Base-by-base conservation (phyloP, 2,329 filamentous ascomycete species). In the Clarireedia paspali region DNA sequence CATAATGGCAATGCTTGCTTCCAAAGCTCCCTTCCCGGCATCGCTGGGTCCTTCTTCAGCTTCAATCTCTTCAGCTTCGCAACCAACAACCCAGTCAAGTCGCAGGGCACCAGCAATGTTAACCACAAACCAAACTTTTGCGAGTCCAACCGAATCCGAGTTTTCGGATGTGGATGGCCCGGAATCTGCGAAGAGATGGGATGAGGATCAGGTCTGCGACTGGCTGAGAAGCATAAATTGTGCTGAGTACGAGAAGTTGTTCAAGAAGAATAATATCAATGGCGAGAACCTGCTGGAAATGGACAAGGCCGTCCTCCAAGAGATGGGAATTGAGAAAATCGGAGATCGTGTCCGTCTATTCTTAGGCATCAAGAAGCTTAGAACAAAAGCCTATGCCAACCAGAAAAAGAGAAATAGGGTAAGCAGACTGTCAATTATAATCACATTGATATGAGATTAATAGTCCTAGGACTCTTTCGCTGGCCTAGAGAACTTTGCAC, bases 261-360 rank as follows among this genome's bases (percentile, higher is more conserved):
- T 96, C 73, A 74, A 88, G 73, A 85, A 85, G 69, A 96, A 99
- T 71, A 89, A 97, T 72, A 96, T 99, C 76, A 99, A 94, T 69
- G 94, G 94, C 66, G 91, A 96, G 74, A 96, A 95, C 69, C 77
- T 99, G 46, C 80, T 99, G 64, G 94, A 99, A 73, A 92, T 96
- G 79, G 94, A 99, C 72, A 95, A 96, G 76, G 87, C 91, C 55
- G 90, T 95, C 42, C 79, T 99, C 61, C 95, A 96, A 72, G 94
- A 99, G 71, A 95, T 99, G 83, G 94, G 94, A 45, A 92, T 99
- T 64, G 95, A 96, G 64, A 99, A 97, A 73, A 89, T 99, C 62
- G 94, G 94, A 61, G 94, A 99, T 71, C 85, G 94, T 53, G 92
- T 99, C 38, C 88, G 92, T 60, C 86, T 99, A 59, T 91, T 90